Evolutionary conservation across 1,284 basidiomycete species (phyloP).

Genomic region (Malassezia japonica): DNA sequence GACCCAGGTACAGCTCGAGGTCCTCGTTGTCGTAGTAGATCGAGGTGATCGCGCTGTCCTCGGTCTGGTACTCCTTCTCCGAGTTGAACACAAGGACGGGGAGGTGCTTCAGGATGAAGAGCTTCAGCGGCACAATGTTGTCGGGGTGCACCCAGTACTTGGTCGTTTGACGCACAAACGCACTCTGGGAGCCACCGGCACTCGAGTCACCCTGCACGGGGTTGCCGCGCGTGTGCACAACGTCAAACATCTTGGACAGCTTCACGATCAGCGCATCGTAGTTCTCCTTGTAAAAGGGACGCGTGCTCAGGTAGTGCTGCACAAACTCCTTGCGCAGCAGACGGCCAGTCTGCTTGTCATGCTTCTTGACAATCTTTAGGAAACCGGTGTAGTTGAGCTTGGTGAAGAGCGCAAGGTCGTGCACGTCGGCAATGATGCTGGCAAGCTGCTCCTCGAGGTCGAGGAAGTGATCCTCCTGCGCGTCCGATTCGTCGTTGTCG

Average conservation of each 20-base stretch:
- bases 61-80: slow-evolving; percentile 81
- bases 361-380: slow-evolving; percentile 97
- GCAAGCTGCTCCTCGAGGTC: slow-evolving; percentile 89
- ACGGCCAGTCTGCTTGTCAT: slow-evolving; percentile 62
- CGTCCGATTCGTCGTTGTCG: slow-evolving; percentile 60
- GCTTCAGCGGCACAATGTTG: slow-evolving; percentile 84
- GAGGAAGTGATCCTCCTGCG: slow-evolving; percentile 78
- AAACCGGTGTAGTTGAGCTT: slow-evolving; percentile 92
- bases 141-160: slow-evolving; percentile 85
- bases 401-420: slow-evolving; percentile 84
- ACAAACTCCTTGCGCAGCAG: slow-evolving; percentile 58
- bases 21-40: slow-evolving; percentile 92
- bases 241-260: slow-evolving; percentile 86
- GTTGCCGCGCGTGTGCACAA: slow-evolving; percentile 88
- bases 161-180: slow-evolving; percentile 92
- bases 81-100: slow-evolving; percentile 71
- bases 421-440: slow-evolving; percentile 90
- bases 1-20: slow-evolving; percentile 91
- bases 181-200: slow-evolving; percentile 88
- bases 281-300: slow-evolving; percentile 80
- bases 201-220: slow-evolving; percentile 85
- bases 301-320: slow-evolving; percentile 82
- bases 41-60: slow-evolving; percentile 74
- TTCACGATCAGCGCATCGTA: slow-evolving; percentile 85
- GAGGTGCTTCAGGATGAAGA: slow-evolving; percentile 83